Percentiles rank a stretch among this genome's conserved stretches.
These are phyloP conservation scores for Solanum phureja DNA, from an alignment of 257 asterid species.

Conservation along the genomic window DNA sequence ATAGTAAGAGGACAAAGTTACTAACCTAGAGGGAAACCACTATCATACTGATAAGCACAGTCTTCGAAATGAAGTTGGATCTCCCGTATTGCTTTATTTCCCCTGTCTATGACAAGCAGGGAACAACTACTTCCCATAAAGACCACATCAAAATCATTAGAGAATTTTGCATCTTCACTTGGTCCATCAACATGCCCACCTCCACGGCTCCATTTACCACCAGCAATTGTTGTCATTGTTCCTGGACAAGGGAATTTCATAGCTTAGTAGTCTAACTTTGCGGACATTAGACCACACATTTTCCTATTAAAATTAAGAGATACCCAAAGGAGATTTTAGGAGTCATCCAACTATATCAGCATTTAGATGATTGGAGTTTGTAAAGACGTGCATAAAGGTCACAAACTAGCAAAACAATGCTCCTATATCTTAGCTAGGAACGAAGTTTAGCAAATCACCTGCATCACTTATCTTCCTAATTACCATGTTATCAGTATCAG, in stretches of 20 bases:
- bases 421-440: background rate
- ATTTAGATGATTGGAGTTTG: background rate
- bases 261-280: background rate
- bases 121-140: constrained; percentile 97
- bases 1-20: background rate
- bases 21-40: constrained; percentile 81
- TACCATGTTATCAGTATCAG: constrained; percentile 87
- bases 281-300: background rate
- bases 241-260: constrained; percentile 28
- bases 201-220: constrained; percentile 84
- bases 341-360: background rate
- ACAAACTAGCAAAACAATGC: background rate
- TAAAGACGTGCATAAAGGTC: background rate
- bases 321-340: background rate
- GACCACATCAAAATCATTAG: constrained; percentile 87
- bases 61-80: constrained; percentile 91
- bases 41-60: constrained; percentile 97
- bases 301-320: background rate
- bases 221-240: constrained; percentile 80
- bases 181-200: constrained; percentile 95
- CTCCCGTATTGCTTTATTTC: constrained; percentile 88
- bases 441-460: constrained; percentile 26
- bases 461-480: constrained; percentile 85
- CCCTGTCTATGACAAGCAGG: constrained; percentile 91
- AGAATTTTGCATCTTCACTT: constrained; percentile 93